phyloP scores from a whole-genome alignment of 768 basidiomycete species.

The Suillus hirtellus region DNA sequence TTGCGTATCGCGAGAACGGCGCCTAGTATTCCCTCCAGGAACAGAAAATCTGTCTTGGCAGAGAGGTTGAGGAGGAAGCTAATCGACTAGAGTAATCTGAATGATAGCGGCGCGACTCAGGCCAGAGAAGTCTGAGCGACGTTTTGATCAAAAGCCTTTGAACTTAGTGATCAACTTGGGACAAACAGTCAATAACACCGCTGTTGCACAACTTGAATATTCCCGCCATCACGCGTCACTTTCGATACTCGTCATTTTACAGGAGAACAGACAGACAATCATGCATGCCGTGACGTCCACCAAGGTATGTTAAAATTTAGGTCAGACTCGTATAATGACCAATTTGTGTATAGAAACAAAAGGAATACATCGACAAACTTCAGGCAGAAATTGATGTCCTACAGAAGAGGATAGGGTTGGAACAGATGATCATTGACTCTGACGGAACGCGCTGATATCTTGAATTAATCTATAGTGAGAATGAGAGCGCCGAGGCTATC shows the following conservation, averaged over 20 bases:
- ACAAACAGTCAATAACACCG: background rate
- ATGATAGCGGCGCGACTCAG: too few species aligned
- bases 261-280: background rate
- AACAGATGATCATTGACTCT: slow-evolving; percentile 12
- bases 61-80: background rate
- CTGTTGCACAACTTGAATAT: background rate
- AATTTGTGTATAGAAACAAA: slow-evolving; percentile 45
- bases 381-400: slow-evolving; percentile 49
- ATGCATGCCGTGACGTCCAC: slow-evolving; percentile 32
- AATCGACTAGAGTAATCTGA: background rate
- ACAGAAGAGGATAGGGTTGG: slow-evolving; percentile 48
- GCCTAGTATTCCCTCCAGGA: background rate
- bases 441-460: background rate
- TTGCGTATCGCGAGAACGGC: background rate
- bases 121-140: too few species aligned
- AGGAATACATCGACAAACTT: slow-evolving; percentile 47
- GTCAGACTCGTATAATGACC: background rate
- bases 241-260: background rate
- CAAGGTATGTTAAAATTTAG: slow-evolving; percentile 23
- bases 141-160: too few species aligned
- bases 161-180: too few species aligned
- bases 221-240: background rate
- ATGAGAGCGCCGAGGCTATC: slow-evolving; percentile 55
- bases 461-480: slow-evolving; percentile 29
- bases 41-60: background rate